Evolutionary conservation across 148 eudicot species (phyloP).

Genomic region (Euryodendron excelsum): DNA sequence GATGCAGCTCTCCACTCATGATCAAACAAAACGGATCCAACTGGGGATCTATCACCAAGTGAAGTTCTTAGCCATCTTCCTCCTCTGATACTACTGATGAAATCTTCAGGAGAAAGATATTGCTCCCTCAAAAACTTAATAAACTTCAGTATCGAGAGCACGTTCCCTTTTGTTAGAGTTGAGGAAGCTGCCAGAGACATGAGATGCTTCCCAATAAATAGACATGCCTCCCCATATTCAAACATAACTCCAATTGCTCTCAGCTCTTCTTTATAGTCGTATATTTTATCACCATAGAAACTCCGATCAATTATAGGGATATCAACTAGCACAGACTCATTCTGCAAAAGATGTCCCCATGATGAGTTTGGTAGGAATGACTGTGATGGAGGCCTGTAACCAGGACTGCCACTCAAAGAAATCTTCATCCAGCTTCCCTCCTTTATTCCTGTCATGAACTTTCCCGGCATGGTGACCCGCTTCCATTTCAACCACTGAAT

Average conservation of each 20-base stretch:
- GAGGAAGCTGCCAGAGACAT: constrained; percentile 37
- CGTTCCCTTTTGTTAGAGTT: constrained; percentile 39
- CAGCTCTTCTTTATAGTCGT: constrained; percentile 45
- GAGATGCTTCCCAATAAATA: constrained; percentile 49
- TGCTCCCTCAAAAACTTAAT: constrained; percentile 40
- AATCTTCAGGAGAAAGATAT: constrained; percentile 35
- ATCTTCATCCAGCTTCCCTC: constrained; percentile 57
- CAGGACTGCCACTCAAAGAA: constrained; percentile 39
- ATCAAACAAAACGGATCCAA: constrained; percentile 44
- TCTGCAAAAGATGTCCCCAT: constrained; percentile 44
- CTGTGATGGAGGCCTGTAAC: constrained; percentile 44
- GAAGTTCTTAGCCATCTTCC: constrained; percentile 56
- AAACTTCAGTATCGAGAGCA: constrained; percentile 47
- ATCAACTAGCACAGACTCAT: constrained; percentile 48
- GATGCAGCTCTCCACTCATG: constrained; percentile 46
- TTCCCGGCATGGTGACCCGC: constrained; percentile 28
- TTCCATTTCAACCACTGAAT: constrained; percentile 27
- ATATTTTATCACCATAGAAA: constrained; percentile 40
- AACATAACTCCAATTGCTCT: constrained; percentile 52
- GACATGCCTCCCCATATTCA: constrained; percentile 43
- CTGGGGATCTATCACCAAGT: constrained; percentile 42
- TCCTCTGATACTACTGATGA: constrained; percentile 32
- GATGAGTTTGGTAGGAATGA: constrained; percentile 47
- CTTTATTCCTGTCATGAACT: constrained; percentile 41
- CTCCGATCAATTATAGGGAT: constrained; percentile 49